Evolutionary conservation across 2,329 filamentous ascomycete genomes (phyloP), one percentile per base, ranked within the genome.

Genomic region (Verticillium tricorpus): DNA sequence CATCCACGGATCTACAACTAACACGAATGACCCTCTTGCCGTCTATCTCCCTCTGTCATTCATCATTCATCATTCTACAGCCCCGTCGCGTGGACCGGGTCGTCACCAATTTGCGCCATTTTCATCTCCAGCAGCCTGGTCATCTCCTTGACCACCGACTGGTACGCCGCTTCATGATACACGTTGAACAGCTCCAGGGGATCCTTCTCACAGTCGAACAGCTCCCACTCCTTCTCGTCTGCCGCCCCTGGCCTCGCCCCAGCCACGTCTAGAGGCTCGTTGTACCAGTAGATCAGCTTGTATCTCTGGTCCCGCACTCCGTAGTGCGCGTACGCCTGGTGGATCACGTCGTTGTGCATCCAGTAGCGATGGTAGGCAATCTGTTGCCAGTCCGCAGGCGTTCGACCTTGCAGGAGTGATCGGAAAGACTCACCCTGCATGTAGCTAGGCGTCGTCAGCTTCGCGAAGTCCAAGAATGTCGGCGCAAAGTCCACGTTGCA

Each of bases 281-380:
- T 81, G 63, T 84, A 85, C 82, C 81, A 85, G 68, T 83, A 84
- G n/a, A 84, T 85, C 2, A 85, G 65, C 74, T 85, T 85, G 65
- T 83, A 84, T 3, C 79, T 68, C 65, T 80, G 78, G 63, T 84
- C 73, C 0, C 82, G 73, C 8, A 83, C 72, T 1, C 82, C 82
- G 61, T 84, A 84, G 67, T 85, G 82, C 0, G 82, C 81, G 63
- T 78, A 78, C 0, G 78, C 79, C 8, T 81, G 66, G 62, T 85
- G 81, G 11, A 80, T 79, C 0, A 74, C 68, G 60, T 84, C 81
- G 28, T 76, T 75, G 67, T 84, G 79, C 82, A 84, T 84, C 81
- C 81, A 84, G 69, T 84, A 84, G 0, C 81, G 76, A 61, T 85
- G 81, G 62, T 84, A 84, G 0, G 81, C 82, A 0, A 83, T 72